phyloP scores from a whole-genome alignment of 2,329 filamentous ascomycete genomes.

The Zarea fungicola region DNA sequence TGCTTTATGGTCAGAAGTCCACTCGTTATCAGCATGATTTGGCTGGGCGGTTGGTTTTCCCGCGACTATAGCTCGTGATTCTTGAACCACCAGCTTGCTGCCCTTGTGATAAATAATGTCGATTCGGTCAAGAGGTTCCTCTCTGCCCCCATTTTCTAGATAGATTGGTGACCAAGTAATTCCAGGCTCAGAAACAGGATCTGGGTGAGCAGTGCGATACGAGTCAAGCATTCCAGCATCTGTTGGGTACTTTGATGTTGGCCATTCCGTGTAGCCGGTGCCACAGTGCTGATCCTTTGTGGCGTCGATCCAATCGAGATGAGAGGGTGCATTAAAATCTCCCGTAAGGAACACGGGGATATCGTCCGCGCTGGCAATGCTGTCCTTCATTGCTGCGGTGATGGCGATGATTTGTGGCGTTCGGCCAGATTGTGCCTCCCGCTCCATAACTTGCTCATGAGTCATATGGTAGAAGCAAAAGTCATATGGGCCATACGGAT shows the following conservation, averaged over 20 bases:
- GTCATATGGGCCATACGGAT: conserved; percentile 39
- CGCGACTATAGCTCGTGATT: conserved; percentile 26
- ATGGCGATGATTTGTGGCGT: conserved; percentile 34
- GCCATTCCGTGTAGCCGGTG: conserved; percentile 30
- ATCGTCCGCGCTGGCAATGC: conserved; percentile 25
- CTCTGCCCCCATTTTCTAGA: conserved; percentile 23
- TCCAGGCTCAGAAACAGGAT: conserved; percentile 28
- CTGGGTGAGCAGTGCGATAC: conserved; percentile 32
- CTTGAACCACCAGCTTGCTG: conserved; percentile 24
- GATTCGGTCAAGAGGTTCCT: conserved; percentile 37
- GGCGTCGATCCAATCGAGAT: conserved; percentile 35
- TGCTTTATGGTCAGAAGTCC: conserved; percentile 36
- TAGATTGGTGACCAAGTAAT: conserved; percentile 39
- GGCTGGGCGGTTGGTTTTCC: conserved; percentile 31
- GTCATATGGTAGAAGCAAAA: conserved; percentile 34
- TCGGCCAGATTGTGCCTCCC: conserved; percentile 32
- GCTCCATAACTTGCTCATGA: conserved; percentile 27
- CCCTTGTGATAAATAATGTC: conserved; percentile 39
- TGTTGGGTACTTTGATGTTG: conserved; percentile 30
- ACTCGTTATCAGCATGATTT: conserved; percentile 33
- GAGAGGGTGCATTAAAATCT: conserved; percentile 40
- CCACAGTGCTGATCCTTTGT: conserved; percentile 32
- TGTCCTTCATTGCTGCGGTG: conserved; percentile 27
- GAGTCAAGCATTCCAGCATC: conserved; percentile 35
- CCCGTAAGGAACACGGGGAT: conserved; percentile 33